Conservation (phyloP, 805 yeast genomes). For the Candida namnaoensis region DNA sequence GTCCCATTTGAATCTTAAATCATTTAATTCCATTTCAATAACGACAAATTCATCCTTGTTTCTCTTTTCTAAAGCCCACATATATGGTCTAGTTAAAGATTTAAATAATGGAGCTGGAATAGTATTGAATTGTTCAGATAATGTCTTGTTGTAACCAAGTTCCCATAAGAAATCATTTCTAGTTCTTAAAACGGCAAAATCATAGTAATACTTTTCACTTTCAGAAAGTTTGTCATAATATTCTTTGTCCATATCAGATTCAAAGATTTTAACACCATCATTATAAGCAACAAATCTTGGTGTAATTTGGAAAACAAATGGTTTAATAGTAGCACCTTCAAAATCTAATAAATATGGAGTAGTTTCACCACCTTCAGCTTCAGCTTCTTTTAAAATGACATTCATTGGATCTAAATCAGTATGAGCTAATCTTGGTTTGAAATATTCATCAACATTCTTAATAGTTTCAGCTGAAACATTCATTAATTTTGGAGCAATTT, state of each 20-base stretch:
- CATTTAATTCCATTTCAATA: conserved; percentile 58
- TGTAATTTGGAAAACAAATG: conserved; percentile 67
- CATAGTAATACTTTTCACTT: conserved; percentile 68
- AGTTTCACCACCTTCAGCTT: conserved; percentile 14
- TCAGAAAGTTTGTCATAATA: conserved; percentile 61
- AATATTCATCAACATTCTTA: conserved; percentile 53
- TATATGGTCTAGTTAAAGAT: conserved; percentile 55
- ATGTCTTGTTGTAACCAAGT: conserved; percentile 52
- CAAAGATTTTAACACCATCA: conserved; percentile 80
- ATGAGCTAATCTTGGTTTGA: conserved; percentile 63
- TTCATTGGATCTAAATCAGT: conserved; percentile 93
- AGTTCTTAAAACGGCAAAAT: conserved; percentile 81
- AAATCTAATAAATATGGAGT: conserved; percentile 63
- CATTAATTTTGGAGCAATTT: conserved; percentile 51
- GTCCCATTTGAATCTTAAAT: conserved; percentile 63
- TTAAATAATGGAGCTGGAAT: conserved; percentile 79
- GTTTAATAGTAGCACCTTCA: conserved; percentile 74
- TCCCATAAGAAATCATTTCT: conserved; percentile 92
- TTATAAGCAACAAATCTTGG: conserved; percentile 78
- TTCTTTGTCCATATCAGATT: conserved; percentile 66
- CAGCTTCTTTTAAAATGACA: conserved; percentile 42
- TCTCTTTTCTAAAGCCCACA: conserved; percentile 51
- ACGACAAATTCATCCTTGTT: conserved; percentile 49
- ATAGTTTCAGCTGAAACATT: conserved; percentile 39
- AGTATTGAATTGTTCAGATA: conserved; percentile 64